These are phyloP conservation scores for Penicillium sp. DNA, from an alignment of 2,329 filamentous ascomycete species.

Conservation along the genomic window DNA sequence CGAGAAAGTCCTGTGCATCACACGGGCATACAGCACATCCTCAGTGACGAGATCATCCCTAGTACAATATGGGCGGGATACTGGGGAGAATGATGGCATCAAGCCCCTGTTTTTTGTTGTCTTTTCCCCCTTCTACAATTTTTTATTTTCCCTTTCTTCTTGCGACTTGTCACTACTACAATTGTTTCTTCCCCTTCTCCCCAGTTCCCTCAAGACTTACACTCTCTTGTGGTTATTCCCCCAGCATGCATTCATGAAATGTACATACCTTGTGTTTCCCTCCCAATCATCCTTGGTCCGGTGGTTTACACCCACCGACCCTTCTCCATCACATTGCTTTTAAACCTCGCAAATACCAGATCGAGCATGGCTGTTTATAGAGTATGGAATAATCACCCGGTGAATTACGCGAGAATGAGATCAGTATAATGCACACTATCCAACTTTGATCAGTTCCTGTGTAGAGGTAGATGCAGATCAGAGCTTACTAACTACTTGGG, in stretches of 20 bases:
- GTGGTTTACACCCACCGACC: constrained; percentile 11
- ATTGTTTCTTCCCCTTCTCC: constrained; percentile 10
- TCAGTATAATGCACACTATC: constrained; percentile 20
- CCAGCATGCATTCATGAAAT: constrained; percentile 31
- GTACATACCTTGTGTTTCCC: constrained; percentile 30
- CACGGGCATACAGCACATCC: constrained; percentile 7
- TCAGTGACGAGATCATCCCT: constrained; percentile 4
- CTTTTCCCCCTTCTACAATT: constrained; percentile 1
- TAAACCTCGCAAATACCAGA: constrained; percentile 28
- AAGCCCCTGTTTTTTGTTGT: constrained; percentile 3
- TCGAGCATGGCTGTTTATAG: constrained; percentile 30
- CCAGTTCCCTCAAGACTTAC: constrained; percentile 12
- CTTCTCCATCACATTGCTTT: constrained; percentile 20
- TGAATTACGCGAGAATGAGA: constrained; percentile 28
- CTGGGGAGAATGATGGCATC: constrained; percentile 10
- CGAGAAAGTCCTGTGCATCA: not conserved
- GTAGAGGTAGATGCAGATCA: not conserved
- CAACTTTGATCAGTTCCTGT: not conserved
- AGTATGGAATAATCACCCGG: constrained; percentile 31
- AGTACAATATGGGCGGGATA: constrained; percentile 3
- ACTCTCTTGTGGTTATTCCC: constrained; percentile 19
- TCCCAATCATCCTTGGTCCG: constrained; percentile 9
- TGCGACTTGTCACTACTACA: constrained; percentile 12
- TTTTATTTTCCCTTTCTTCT: constrained; percentile 7
- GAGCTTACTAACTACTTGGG: not conserved